Evolutionary conservation across 306 rosid genomes (phyloP).

Genomic region (Canavalia ensiformis): DNA sequence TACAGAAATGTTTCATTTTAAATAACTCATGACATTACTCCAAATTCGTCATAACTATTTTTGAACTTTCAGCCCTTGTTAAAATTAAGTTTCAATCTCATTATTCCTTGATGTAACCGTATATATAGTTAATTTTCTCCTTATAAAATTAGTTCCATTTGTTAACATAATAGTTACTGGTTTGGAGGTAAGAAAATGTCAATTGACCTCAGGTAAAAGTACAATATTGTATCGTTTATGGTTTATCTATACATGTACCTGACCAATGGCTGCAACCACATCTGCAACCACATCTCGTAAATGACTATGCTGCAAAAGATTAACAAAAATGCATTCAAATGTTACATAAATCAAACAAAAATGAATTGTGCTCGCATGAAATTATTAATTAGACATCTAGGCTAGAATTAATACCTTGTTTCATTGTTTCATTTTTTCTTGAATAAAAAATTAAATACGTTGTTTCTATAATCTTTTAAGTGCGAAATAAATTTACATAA

Average conservation of each 20-base stretch:
- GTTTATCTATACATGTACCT: slow-evolving; percentile 59
- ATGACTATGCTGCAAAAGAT: slow-evolving; percentile 77
- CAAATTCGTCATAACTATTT: neutral
- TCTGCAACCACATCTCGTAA: slow-evolving; percentile 99
- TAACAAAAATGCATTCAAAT: slow-evolving; percentile 41
- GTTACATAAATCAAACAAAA: slow-evolving; percentile 3
- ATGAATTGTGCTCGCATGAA: slow-evolving; percentile 8
- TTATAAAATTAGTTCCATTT: neutral
- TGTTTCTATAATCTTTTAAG: neutral
- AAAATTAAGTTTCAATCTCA: neutral
- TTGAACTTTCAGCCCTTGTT: slow-evolving; percentile 7
- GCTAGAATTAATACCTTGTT: neutral
- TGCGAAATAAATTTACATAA: neutral
- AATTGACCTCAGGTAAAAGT: neutral
- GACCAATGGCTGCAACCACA: slow-evolving; percentile 97
- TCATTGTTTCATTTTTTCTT: neutral
- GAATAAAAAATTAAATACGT: slow-evolving; percentile 1
- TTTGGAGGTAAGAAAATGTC: neutral
- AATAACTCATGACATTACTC: neutral
- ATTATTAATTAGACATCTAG: slow-evolving; percentile 3
- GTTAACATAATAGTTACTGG: neutral
- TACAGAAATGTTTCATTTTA: slow-evolving; percentile 12
- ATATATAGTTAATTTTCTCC: neutral
- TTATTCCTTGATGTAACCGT: neutral
- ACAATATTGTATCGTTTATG: slow-evolving; percentile 10